Evolutionary conservation across 208 protist genomes (phyloP), one percentile per base, ranked within the genome.

Genomic region (Crithidia mellificae): DNA sequence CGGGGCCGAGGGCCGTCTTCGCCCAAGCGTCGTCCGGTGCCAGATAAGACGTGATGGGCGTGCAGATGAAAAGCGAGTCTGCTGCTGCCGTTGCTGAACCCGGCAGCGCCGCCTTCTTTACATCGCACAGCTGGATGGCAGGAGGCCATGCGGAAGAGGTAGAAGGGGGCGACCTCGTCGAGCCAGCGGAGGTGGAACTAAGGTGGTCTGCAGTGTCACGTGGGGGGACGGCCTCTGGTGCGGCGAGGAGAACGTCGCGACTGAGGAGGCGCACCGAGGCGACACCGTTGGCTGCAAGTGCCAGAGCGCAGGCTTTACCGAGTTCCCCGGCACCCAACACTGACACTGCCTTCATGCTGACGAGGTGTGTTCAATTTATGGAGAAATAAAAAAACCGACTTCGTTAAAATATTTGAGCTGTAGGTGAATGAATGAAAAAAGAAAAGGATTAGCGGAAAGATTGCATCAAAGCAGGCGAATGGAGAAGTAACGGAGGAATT

Each of bases 301-400:
- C 77, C 12, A 93, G 74, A 0, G 85, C 80, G 52, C 87, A 93
- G 6, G 90, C 90, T 24, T 66, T 82, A 1, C 78, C 90, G 20
- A 93, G 22, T 64, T 93, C 81, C 0, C 90, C 90, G 1, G 78
- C 72, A 12, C 90, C 90, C 12, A 96, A 36, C 19, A 96, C 75
- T n/a, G 68, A 68, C 29, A 52, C 68, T 22, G 56, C 50, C 57
- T 67, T 78, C 54, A 74, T 77, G 15, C 17, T 38, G 34, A 38
- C 34, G 34, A 11, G 11, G 34, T 11, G 19, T 20, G 9, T 20
- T 6, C 8, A 47, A 20, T n/a, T n/a, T n/a, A n/a, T n/a, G 14
- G 19, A 47, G 41, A 47, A 20, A 20, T 20, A 47, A 47, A 47
- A 47, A 20, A 47, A 47, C 11, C n/a, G 4, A 6, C 34, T 38